A percentile compares a stretch with the other conserved stretches of the same genome.
Evolutionary conservation across 768 basidiomycete genomes (phyloP).

Genomic region (Rhizopogon vinicolor): DNA sequence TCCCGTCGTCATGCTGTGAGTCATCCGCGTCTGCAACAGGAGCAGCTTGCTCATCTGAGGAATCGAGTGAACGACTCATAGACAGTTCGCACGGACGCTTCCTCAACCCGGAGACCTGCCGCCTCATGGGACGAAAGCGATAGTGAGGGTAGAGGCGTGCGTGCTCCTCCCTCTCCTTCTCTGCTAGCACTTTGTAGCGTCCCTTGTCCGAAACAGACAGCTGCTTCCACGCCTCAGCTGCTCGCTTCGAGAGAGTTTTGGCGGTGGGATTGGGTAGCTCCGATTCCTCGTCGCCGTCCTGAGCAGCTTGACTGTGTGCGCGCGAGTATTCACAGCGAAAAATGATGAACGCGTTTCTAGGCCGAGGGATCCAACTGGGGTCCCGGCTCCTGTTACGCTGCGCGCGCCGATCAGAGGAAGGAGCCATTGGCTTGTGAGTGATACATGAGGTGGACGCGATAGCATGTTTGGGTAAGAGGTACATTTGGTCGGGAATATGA

Average conservation of each 20-base stretch:
- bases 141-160: slow-evolving; percentile 56
- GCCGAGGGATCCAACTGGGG: slow-evolving; percentile 60
- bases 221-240: slow-evolving; percentile 69
- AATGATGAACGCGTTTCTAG: slow-evolving; percentile 68
- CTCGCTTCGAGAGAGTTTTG: slow-evolving; percentile 70
- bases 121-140: slow-evolving; percentile 54
- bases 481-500: slow-evolving; percentile 14
- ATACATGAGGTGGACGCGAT: background rate
- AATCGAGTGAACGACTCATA: background rate
- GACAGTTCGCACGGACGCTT: slow-evolving; percentile 12
- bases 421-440: slow-evolving; percentile 13
- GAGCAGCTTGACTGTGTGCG: slow-evolving; percentile 33
- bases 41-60: background rate
- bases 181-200: slow-evolving; percentile 49
- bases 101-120: slow-evolving; percentile 18
- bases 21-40: background rate
- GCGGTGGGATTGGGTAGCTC: slow-evolving; percentile 23
- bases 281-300: slow-evolving; percentile 29
- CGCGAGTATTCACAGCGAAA: slow-evolving; percentile 65
- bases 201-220: slow-evolving; percentile 44
- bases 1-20: background rate
- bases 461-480: slow-evolving; percentile 3
- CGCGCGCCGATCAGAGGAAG: slow-evolving; percentile 37
- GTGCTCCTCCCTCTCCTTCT: slow-evolving; percentile 53
- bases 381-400: slow-evolving; percentile 39